These are phyloP conservation scores for Lycium ferocissimum DNA, from an alignment of 257 asterid genomes.

Conservation along the genomic window DNA sequence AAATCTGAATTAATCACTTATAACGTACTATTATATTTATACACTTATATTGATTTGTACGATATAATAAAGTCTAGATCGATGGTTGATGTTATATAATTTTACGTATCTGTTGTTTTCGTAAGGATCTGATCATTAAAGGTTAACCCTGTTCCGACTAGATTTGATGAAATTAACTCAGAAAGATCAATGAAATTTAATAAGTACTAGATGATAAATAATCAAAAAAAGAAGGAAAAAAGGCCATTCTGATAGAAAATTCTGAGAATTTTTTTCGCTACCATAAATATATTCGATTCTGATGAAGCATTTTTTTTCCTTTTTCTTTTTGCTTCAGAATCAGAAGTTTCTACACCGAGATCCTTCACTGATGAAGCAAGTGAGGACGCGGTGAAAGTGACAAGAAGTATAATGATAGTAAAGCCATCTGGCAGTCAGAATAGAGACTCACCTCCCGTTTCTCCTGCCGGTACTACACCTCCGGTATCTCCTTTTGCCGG, in stretches of 20 bases:
- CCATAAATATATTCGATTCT: not conserved
- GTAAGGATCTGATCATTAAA: not conserved
- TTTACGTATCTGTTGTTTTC: not conserved
- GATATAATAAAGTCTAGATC: not conserved
- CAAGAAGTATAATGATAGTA: conserved; percentile 90
- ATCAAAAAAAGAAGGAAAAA: not conserved
- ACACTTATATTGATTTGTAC: not conserved
- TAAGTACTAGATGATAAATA: not conserved
- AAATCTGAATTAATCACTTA: not conserved
- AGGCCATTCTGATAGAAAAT: not conserved
- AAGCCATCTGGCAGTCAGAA: conserved; percentile 60
- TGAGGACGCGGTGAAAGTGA: conserved; percentile 69
- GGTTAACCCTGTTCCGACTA: not conserved
- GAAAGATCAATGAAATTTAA: too few relatives aligned
- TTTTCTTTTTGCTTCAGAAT: conserved; percentile 41
- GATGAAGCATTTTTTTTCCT: not conserved
- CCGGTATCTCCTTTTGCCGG: conserved; percentile 97
- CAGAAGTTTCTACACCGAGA: conserved; percentile 50
- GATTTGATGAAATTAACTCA: too few relatives aligned
- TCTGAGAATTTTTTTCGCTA: not conserved
- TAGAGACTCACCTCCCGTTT: conserved; percentile 85
- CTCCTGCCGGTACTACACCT: conserved; percentile 79
- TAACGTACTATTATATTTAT: not conserved
- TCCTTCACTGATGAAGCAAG: conserved; percentile 51
- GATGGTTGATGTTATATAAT: not conserved